phyloP scores from a whole-genome alignment of 129 eudicot species.

The Flaveria ramosissima region DNA sequence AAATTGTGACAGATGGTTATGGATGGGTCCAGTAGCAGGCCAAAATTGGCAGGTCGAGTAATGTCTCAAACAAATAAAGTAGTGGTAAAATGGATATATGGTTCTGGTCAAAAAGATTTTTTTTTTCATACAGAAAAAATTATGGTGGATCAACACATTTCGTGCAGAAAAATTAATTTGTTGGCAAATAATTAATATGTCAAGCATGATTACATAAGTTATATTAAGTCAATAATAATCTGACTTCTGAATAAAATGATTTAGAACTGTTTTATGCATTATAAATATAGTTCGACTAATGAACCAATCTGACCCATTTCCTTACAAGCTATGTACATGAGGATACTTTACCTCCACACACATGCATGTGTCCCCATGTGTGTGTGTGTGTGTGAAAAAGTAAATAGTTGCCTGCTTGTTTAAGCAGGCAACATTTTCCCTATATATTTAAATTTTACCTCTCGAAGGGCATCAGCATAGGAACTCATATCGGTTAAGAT shows the following conservation, averaged over 20 bases:
- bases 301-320: background rate
- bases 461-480: conserved; percentile 99
- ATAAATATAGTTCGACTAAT: background rate
- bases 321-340: background rate
- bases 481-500: conserved; percentile 97
- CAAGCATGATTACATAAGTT: background rate
- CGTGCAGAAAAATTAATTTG: background rate
- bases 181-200: background rate
- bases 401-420: background rate
- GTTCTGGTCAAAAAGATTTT: background rate
- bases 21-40: background rate
- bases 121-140: background rate
- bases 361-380: background rate
- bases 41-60: background rate
- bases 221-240: background rate
- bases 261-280: background rate
- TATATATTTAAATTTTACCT: conserved; percentile 48
- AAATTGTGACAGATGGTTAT: background rate
- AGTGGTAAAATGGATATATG: background rate
- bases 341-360: background rate
- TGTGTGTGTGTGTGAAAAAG: background rate
- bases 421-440: background rate
- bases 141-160: background rate
- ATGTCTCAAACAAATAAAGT: background rate
- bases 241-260: background rate